Evolutionary conservation across 768 basidiomycete genomes (phyloP), one percentile per base, ranked within the genome.

Genomic region (Amanita phalloides): DNA sequence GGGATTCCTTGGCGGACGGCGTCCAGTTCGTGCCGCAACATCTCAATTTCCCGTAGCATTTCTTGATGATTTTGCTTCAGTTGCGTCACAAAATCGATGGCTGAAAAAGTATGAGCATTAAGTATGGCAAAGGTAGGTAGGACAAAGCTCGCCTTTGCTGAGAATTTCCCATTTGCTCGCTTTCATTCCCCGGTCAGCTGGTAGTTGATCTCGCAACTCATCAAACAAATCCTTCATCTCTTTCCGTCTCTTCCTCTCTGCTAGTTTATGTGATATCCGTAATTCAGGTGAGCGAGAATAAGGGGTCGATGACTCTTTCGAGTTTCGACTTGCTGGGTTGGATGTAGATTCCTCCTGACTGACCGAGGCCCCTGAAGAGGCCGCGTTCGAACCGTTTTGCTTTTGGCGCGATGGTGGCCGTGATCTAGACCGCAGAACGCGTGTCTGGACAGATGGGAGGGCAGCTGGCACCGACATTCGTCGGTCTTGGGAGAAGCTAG

Each of bases 211-310:
- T 53, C 92, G 78, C 56, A 99, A 70, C 65, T 99, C 96, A 59
- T 99, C 96, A 62, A 98, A 98, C 41, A 99, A 66, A 54, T 97
- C 94, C 64, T 96, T 96, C 96, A 99, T 99, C 70, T 99, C 96
- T 68, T 95, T 97, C 67, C 96, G 76, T 59, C 96, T 71, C 68
- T 98, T 97, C 55, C 96, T 75, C 69, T 99, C 96, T 2, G 96
- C 96, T 28, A 99, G 79, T 63, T 99, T 99, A 69, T 99, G 96
- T 2, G 90, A 92, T 30, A 97, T 83, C 49, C 94, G 79, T 39
- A 99, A 73, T 66, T 98, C 96, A 6, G 95, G 95, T 0, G 89
- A 92, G 53, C 95, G 86, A 49, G 93, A 93, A 67, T 97, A 99
- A 4, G 94, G 94, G 10, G 90, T 90, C 33, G 74, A 58, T 26